These are phyloP conservation scores for Penicillium argentinense DNA, from an alignment of 495 filamentous ascomycete genomes.

Conservation along the genomic window DNA sequence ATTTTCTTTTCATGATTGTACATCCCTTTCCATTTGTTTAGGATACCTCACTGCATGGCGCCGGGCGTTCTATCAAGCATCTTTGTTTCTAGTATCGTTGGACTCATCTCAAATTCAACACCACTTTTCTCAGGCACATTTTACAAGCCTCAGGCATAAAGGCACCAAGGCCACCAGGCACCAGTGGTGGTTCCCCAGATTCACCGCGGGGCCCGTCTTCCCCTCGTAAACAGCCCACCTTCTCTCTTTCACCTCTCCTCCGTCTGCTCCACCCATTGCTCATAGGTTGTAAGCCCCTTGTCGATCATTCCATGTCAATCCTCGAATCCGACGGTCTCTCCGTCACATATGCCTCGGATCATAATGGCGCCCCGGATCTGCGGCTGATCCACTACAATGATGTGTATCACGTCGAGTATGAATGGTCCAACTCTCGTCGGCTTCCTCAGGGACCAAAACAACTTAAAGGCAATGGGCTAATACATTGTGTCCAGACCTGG, in stretches of 20 bases:
- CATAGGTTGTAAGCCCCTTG: neutral
- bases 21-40: slow-evolving; percentile 9
- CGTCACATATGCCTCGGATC: slow-evolving; percentile 54
- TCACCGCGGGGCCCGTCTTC: slow-evolving; percentile 9
- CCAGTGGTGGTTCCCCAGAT: slow-evolving; percentile 14
- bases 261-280: neutral
- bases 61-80: slow-evolving; percentile 4
- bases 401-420: slow-evolving; percentile 81
- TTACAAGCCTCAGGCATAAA: slow-evolving; percentile 14
- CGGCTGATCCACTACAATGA: slow-evolving; percentile 90
- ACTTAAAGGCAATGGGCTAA: too few species aligned
- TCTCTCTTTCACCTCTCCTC: slow-evolving; percentile 4
- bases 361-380: slow-evolving; percentile 61
- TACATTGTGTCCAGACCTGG: too few species aligned
- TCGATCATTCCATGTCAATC: slow-evolving; percentile 24
- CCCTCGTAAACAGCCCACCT: slow-evolving; percentile 11
- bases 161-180: slow-evolving; percentile 14
- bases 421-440: neutral
- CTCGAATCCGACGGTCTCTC: slow-evolving; percentile 38
- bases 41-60: slow-evolving; percentile 33
- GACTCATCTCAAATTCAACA: neutral
- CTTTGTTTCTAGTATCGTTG: neutral
- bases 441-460: too few species aligned
- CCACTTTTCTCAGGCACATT: slow-evolving; percentile 10
- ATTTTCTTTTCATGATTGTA: neutral